Base-by-base conservation (phyloP, 2,329 filamentous ascomycete species). In the Aspergillus texensis region DNA sequence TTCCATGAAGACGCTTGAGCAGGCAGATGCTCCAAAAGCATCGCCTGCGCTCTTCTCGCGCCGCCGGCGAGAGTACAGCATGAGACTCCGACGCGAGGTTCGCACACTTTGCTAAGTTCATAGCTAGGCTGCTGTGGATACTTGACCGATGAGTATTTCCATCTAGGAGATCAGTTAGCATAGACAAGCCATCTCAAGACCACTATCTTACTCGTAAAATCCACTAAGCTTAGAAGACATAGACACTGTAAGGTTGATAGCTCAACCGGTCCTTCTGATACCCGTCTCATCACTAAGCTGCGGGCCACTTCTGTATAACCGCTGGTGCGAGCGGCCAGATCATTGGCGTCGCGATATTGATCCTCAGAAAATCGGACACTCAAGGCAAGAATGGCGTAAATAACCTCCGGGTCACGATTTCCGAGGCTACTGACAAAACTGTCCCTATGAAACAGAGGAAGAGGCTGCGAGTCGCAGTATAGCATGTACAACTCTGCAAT, bases 401-500 rank as follows among this genome's bases (percentile, higher is more conserved):
- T 69, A 39, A 78, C 62, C 56, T 78, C 77, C 12, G 74, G 67
- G 41, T 78, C 62, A 76, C 83, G 76, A 26, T 73, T 67, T 16
- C 72, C 66, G 8, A 84, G 68, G 43, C 74, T 80, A 6, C 71
- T 64, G 10, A 83, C 60, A 63, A 85, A 83, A 1, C 67, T 74
- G 4, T 75, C 72, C 12, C 75, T 68, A 21, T 79, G 73, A 57
- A 86, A 85, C 0, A 86, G 71, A 19, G 79, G 78, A 26, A 86
- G 72, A 6, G 83, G 83, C 57, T 86, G 84, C 28, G 78, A 81
- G 58, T 85, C 81, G 60, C 82, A 83, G 65, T 82, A 85, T 5
- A 75, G 68, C 4, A 84, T 66, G 66, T 85, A 86, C 2, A 79
- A 68, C 53, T 80, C 74, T 14, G 78, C 80, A 16, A 81, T 70